Evolutionary conservation across 139 green algal genomes (phyloP), one percentile per base, ranked within the genome.

Genomic region (Chlamydomonas incerta): DNA sequence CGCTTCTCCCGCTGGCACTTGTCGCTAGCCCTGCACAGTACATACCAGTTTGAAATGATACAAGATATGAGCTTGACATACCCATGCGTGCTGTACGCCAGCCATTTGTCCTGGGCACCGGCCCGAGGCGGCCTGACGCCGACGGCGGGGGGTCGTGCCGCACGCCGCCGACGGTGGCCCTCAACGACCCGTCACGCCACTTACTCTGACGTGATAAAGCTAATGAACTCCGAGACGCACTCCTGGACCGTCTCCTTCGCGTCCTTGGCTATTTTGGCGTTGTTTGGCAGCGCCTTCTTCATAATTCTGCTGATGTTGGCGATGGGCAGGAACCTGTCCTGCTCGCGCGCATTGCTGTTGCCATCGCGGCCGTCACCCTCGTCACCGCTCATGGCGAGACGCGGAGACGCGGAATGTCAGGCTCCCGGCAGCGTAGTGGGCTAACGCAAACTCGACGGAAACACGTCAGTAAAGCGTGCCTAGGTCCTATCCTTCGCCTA

Each of bases 271-370:
- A 99, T 99, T 74, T 99, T 99, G 24, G 97, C 96, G 82, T 98
- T 98, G 1, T 69, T 77, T 8, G 96, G 96, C 46, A 99, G 83
- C 0, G 89, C 88, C 52, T 98, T 98, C 86, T 99, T 99, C 98
- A 99, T 99, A 74, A 99, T 99, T 14, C 98, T 90, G 83, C 92
- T 96, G 81, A 99, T 99, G 92, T 99, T 99, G 23, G 98, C 98
- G 52, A 99, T 98, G 18, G 98, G 98, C 55, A 99, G 88, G 74
- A 98, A 99, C 10, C 97, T 84, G 85, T 99, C 97, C 76, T 99
- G 97, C 87, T 98, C 96, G 9, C 95, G 83, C 8, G 92, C 92
- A 37, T 75, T 85, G 66, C 79, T 75, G 57, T 34, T 66, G 18
- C 68, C 88, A 33, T 87, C 83, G 6, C 63, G 31, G 20, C 60